Conservation (phyloP, 805 yeast species). For the Ogataea chonburiensis region DNA sequence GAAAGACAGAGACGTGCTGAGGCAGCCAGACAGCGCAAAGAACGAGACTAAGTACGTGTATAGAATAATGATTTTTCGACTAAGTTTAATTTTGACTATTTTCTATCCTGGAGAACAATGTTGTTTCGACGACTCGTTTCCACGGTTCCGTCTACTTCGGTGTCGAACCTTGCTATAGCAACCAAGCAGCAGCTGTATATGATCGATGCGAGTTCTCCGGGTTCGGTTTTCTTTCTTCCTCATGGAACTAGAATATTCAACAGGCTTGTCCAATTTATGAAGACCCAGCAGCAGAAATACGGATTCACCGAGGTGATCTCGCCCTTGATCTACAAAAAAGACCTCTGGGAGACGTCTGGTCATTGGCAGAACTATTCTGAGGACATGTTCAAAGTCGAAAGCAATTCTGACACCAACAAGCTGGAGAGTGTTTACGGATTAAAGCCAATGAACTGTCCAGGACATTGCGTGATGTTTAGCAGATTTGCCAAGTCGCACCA, state of each 20-base stretch:
- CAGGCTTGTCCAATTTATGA: slow-evolving; percentile 77
- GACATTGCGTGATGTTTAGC: slow-evolving; percentile 79
- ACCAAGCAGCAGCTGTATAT: slow-evolving; percentile 71
- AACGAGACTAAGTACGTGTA: slow-evolving; percentile 1
- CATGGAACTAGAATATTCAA: slow-evolving; percentile 89
- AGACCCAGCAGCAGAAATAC: slow-evolving; percentile 71
- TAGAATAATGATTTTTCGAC: background rate
- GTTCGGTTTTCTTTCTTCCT: slow-evolving; percentile 88
- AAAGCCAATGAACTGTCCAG: slow-evolving; percentile 76
- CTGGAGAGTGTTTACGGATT: slow-evolving; percentile 58
- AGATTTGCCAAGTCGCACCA: slow-evolving; percentile 76
- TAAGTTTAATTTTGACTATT: slow-evolving; percentile 1
- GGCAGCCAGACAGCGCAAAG: slow-evolving; percentile 43
- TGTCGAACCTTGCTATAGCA: slow-evolving; percentile 44
- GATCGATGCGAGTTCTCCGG: slow-evolving; percentile 83
- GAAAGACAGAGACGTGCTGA: slow-evolving; percentile 69
- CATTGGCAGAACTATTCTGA: slow-evolving; percentile 95
- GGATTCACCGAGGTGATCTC: slow-evolving; percentile 93
- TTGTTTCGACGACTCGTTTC: slow-evolving; percentile 11
- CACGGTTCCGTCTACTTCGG: slow-evolving; percentile 31
- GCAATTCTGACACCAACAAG: slow-evolving; percentile 43
- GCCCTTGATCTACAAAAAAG: slow-evolving; percentile 80
- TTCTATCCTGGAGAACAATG: too few species aligned
- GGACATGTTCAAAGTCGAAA: slow-evolving; percentile 89
- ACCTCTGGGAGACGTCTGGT: slow-evolving; percentile 87